phyloP scores from a whole-genome alignment of 768 basidiomycete species.

The Tubosaeta sp. region DNA sequence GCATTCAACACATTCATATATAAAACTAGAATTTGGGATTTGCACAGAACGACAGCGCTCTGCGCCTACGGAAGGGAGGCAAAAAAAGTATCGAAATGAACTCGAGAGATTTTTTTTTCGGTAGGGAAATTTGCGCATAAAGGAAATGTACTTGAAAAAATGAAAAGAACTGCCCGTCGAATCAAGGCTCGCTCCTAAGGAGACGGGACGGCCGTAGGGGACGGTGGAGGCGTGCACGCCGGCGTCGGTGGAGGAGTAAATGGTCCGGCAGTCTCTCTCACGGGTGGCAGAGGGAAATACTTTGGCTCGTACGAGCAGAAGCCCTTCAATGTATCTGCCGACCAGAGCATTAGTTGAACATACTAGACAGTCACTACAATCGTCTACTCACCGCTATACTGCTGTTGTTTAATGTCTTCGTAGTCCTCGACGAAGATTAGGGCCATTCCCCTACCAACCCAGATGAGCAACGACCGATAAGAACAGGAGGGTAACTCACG shows the following conservation, averaged over 20 bases:
- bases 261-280: neutral
- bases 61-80: too few relatives aligned
- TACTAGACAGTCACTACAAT: too few relatives aligned
- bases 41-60: too few relatives aligned
- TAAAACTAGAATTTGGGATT: too few relatives aligned
- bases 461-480: neutral
- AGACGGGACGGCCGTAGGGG: too few relatives aligned
- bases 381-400: neutral
- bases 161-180: neutral
- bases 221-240: neutral
- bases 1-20: too few relatives aligned
- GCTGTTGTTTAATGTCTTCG: neutral
- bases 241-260: neutral
- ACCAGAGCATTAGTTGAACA: neutral
- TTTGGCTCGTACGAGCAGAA: neutral
- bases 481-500: constrained; percentile 1
- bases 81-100: too few relatives aligned
- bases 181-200: neutral
- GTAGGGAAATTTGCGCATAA: too few relatives aligned
- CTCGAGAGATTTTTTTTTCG: too few relatives aligned
- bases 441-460: constrained; percentile 7
- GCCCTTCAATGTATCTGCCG: neutral
- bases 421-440: constrained; percentile 10
- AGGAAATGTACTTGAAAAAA: too few relatives aligned
- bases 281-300: neutral